phyloP scores from a whole-genome alignment of 2,329 filamentous ascomycete species.

The Mycocentrospora acerina region DNA sequence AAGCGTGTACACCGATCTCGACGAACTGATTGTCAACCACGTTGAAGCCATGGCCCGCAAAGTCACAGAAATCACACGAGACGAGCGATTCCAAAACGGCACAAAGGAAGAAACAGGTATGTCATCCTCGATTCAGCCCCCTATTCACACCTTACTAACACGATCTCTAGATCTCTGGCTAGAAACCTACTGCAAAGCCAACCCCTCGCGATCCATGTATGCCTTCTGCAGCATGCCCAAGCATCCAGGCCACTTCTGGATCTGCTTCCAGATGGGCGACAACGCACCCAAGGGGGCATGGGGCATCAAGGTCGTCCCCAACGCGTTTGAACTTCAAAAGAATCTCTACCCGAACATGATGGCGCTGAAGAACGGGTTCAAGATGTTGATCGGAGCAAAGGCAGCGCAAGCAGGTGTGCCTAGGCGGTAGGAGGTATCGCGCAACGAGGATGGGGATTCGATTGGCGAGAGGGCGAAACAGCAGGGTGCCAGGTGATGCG shows the following conservation, averaged over 20 bases:
- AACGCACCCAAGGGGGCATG: slow-evolving; percentile 72
- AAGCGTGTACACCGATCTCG: slow-evolving; percentile 91
- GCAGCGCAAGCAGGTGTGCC: slow-evolving; percentile 9
- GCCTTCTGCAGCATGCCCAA: slow-evolving; percentile 93
- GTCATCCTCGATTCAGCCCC: slow-evolving; percentile 37
- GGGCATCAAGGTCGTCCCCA: slow-evolving; percentile 87
- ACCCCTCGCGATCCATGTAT: slow-evolving; percentile 90
- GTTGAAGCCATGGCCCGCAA: slow-evolving; percentile 98
- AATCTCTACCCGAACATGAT: slow-evolving; percentile 93
- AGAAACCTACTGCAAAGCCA: slow-evolving; percentile 92
- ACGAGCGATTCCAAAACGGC: slow-evolving; percentile 89
- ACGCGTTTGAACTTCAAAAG: slow-evolving; percentile 88
- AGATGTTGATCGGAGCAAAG: slow-evolving; percentile 64
- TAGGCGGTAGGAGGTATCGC: slow-evolving; percentile 14
- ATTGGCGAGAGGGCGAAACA: too few relatives aligned
- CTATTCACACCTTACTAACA: slow-evolving; percentile 13
- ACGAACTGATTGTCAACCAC: slow-evolving; percentile 95
- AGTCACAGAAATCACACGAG: slow-evolving; percentile 91
- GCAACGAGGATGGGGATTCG: too few relatives aligned
- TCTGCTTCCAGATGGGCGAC: slow-evolving; percentile 92
- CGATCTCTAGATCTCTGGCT: slow-evolving; percentile 79
- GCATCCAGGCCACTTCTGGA: slow-evolving; percentile 89
- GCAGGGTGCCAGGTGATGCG: too few relatives aligned
- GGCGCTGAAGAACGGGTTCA: slow-evolving; percentile 95
- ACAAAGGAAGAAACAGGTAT: slow-evolving; percentile 82